A percentile compares a stretch with the other conserved stretches of the same genome.
Evolutionary conservation across 805 yeast species (phyloP).

Genomic region (Saccharomyces jurei): DNA sequence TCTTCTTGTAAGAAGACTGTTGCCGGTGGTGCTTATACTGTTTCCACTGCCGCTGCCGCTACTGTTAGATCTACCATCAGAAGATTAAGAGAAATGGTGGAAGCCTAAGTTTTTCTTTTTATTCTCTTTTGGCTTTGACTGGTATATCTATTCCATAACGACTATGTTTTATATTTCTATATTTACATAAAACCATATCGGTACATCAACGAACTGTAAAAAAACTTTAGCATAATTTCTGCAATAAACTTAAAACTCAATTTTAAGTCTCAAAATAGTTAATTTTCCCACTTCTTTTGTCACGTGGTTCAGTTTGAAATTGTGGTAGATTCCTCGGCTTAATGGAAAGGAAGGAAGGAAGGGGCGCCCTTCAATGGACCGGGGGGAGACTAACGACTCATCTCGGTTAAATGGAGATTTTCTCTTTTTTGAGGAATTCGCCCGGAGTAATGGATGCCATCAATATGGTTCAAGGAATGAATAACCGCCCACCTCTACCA

Average conservation of each 20-base stretch:
- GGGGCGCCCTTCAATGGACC: neutral
- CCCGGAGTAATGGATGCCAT: neutral
- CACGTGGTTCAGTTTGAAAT: neutral
- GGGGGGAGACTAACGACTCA: neutral
- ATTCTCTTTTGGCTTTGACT: neutral
- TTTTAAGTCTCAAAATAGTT: neutral
- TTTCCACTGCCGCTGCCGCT: constrained; percentile 99
- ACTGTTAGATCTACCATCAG: constrained; percentile 99
- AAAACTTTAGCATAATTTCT: neutral
- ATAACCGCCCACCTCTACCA: neutral
- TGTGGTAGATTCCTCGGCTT: neutral
- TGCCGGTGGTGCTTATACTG: constrained; percentile 99
- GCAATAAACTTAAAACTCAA: neutral
- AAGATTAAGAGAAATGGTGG: constrained; percentile 99
- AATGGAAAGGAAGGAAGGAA: neutral
- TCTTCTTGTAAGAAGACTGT: constrained; percentile 89
- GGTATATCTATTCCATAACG: neutral
- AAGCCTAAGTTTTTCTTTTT: constrained; percentile 57
- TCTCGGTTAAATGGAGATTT: neutral
- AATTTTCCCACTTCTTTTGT: neutral
- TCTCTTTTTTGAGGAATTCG: neutral
- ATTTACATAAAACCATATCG: neutral
- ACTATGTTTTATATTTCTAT: neutral
- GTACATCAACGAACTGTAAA: neutral
- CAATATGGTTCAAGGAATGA: neutral